phyloP scores from a whole-genome alignment of 1,284 basidiomycete species.

The Boletellus sp. region DNA sequence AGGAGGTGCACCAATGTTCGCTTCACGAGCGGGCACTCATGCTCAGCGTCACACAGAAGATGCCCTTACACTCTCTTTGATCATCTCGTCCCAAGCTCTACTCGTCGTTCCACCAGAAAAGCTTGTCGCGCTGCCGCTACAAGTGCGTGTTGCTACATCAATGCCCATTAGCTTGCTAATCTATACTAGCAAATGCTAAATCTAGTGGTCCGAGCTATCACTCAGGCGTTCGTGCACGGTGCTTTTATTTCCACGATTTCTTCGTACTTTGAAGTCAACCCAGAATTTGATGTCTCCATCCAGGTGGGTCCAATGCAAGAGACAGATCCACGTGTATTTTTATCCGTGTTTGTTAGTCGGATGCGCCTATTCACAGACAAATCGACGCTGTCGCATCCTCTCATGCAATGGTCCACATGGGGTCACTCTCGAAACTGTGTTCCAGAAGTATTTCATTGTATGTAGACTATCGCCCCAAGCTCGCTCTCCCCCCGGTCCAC shows the following conservation, averaged over 20 bases:
- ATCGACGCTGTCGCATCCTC: conserved; percentile 41
- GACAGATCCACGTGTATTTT: not conserved
- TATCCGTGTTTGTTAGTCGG: conserved; percentile 9
- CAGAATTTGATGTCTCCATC: conserved; percentile 34
- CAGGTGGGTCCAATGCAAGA: conserved; percentile 26
- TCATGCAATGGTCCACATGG: conserved; percentile 46
- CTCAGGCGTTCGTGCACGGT: conserved; percentile 50
- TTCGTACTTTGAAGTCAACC: conserved; percentile 28
- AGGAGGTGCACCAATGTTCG: conserved; percentile 28
- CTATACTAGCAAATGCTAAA: conserved; percentile 35
- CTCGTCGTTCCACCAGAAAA: conserved; percentile 49
- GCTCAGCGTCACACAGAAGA: conserved; percentile 26
- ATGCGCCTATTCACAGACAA: conserved; percentile 33
- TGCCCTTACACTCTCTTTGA: conserved; percentile 37
- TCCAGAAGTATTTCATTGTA: conserved; percentile 47
- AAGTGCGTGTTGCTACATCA: conserved; percentile 28
- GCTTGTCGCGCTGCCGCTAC: conserved; percentile 55
- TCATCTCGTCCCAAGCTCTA: conserved; percentile 56
- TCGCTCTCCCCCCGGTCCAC: conserved; percentile 44
- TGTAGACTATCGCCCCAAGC: conserved; percentile 42
- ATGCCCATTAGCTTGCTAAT: conserved; percentile 11
- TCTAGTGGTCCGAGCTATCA: conserved; percentile 47
- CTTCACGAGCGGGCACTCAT: conserved; percentile 1
- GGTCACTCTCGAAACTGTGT: conserved; percentile 49
- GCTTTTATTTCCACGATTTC: conserved; percentile 43